Conservation (phyloP, 805 yeast species). For the Ogataea salicorniae region DNA sequence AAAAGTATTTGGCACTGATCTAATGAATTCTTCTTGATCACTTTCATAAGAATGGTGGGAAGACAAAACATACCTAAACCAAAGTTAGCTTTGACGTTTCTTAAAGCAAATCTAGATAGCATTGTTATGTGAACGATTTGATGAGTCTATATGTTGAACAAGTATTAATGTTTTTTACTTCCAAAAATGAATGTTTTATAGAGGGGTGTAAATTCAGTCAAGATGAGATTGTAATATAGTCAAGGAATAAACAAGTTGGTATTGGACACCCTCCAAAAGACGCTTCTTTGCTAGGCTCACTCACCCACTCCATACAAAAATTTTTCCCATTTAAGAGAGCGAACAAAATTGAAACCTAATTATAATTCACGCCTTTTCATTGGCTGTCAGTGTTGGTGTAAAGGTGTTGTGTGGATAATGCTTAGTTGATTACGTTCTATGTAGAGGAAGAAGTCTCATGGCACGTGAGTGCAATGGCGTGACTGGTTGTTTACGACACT, state of each 20-base stretch:
- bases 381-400: not conserved
- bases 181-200: too few relatives aligned
- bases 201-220: too few relatives aligned
- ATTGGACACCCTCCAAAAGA: too few relatives aligned
- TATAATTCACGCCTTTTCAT: not conserved
- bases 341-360: not conserved
- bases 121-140: constrained; percentile 9
- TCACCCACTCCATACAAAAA: not conserved
- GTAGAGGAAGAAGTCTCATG: too few relatives aligned
- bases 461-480: too few relatives aligned
- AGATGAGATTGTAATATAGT: too few relatives aligned
- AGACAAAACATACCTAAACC: constrained; percentile 23
- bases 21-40: not conserved
- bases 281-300: not conserved
- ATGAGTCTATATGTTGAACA: not conserved
- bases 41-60: not conserved
- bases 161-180: not conserved
- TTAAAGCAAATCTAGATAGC: constrained; percentile 29
- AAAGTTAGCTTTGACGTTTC: constrained; percentile 24
- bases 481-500: too few relatives aligned
- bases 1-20: not conserved
- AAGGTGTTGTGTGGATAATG: too few relatives aligned
- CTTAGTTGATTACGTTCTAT: too few relatives aligned
- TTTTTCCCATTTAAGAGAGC: not conserved
- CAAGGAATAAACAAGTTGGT: too few relatives aligned